A percentile compares a stretch with the other conserved stretches of the same genome.
Conservation (phyloP, 768 basidiomycete genomes). For the Sporobolomyces roseus region DNA sequence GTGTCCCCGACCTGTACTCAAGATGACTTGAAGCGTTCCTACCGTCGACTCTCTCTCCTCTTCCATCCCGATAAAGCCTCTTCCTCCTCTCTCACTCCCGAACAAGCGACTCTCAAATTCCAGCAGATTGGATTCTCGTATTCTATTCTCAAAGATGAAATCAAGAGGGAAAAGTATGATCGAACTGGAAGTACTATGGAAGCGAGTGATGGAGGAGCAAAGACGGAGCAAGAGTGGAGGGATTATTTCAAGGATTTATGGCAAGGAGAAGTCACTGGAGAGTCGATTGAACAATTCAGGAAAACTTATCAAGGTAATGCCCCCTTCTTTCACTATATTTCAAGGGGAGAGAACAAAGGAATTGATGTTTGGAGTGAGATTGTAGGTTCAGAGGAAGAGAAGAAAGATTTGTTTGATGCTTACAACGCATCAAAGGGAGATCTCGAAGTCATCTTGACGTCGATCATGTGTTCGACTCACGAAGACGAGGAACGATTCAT, state of each 20-base stretch:
- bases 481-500: conserved; percentile 85
- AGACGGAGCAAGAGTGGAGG: conserved; percentile 81
- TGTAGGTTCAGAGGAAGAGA: conserved; percentile 78
- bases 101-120: conserved; percentile 69
- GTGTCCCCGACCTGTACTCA: conserved; percentile 12
- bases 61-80: conserved; percentile 79
- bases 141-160: conserved; percentile 75
- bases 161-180: conserved; percentile 72
- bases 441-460: conserved; percentile 73
- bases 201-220: conserved; percentile 59
- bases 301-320: conserved; percentile 82
- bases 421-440: conserved; percentile 70
- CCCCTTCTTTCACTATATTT: no score
- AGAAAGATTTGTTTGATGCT: conserved; percentile 68
- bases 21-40: conserved; percentile 53
- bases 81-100: conserved; percentile 51
- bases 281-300: conserved; percentile 85
- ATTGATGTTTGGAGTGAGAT: no score
- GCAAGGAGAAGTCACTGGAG: conserved; percentile 41
- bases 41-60: conserved; percentile 73
- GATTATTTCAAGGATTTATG: conserved; percentile 64
- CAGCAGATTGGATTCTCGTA: conserved; percentile 88
- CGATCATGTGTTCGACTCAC: conserved; percentile 77
- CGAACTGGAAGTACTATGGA: conserved; percentile 80
- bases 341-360: neutral